Conservation (phyloP, 1,139 yeast genomes). For the Kodamaea ohmeri region DNA sequence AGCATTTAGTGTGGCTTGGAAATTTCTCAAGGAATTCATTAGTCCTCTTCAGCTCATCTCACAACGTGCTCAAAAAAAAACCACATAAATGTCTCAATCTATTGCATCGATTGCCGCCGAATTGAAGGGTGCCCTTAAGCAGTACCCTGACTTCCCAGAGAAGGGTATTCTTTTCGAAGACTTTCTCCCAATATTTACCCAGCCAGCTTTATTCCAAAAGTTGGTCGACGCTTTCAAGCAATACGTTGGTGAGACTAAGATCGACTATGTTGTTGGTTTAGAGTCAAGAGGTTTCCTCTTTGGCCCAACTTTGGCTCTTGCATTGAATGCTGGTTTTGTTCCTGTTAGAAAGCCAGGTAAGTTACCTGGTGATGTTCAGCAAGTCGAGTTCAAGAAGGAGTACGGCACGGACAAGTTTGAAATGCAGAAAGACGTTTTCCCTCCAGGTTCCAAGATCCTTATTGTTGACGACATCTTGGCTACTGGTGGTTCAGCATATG, state of each 20-base stretch:
- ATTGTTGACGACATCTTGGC: slow-evolving; percentile 96
- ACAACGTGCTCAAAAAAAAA: slow-evolving; percentile 5
- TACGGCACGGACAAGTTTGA: slow-evolving; percentile 89
- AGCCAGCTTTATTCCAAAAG: slow-evolving; percentile 76
- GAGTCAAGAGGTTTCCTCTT: slow-evolving; percentile 96
- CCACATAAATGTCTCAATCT: slow-evolving; percentile 16
- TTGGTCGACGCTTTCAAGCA: slow-evolving; percentile 77
- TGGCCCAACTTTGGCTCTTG: slow-evolving; percentile 93
- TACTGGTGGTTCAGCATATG: slow-evolving; percentile 94
- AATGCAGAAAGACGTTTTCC: slow-evolving; percentile 80
- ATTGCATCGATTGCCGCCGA: slow-evolving; percentile 53
- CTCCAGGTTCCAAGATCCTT: slow-evolving; percentile 75
- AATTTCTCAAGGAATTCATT: too few species aligned
- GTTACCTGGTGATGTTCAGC: slow-evolving; percentile 79
- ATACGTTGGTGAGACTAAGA: slow-evolving; percentile 64
- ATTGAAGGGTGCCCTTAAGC: slow-evolving; percentile 63
- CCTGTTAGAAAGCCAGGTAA: slow-evolving; percentile 96
- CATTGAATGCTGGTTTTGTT: slow-evolving; percentile 83
- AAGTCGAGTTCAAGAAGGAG: slow-evolving; percentile 82
- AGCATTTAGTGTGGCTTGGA: too few species aligned
- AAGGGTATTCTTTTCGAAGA: slow-evolving; percentile 96
- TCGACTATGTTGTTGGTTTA: slow-evolving; percentile 89
- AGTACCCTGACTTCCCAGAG: slow-evolving; percentile 89
- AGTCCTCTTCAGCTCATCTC: slow-evolving; percentile 1
- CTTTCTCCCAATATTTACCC: slow-evolving; percentile 87